A percentile compares a stretch with the other conserved stretches of the same genome.
phyloP scores from a whole-genome alignment of 305 asterid species.

The Stenogyne calaminthoides region DNA sequence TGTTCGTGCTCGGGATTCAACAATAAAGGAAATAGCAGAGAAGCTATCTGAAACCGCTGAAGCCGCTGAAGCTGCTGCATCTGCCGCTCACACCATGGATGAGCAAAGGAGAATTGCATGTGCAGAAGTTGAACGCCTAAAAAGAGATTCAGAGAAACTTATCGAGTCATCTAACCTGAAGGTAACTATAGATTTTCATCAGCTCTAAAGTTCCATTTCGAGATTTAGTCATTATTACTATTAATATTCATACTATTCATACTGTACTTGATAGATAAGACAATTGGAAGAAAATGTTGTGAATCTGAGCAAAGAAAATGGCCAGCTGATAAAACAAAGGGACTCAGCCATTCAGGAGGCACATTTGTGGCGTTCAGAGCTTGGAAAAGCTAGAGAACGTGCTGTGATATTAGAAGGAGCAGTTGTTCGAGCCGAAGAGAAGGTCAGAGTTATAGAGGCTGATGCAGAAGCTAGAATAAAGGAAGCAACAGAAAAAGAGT shows the following conservation, averaged over 20 bases:
- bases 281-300: constrained; percentile 66
- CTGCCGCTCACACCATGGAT: constrained; percentile 94
- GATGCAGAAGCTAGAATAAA: constrained; percentile 81
- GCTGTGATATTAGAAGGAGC: constrained; percentile 96
- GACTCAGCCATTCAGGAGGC: constrained; percentile 87
- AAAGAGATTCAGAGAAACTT: constrained; percentile 65
- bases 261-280: constrained; percentile 48
- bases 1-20: constrained; percentile 86
- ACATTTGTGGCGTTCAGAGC: constrained; percentile 97
- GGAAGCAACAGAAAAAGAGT: constrained; percentile 72
- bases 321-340: constrained; percentile 69
- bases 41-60: constrained; percentile 93
- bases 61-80: constrained; percentile 97
- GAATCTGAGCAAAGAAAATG: constrained; percentile 70
- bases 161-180: constrained; percentile 58
- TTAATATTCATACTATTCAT: not conserved
- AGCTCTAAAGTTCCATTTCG: not conserved
- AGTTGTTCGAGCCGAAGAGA: constrained; percentile 94
- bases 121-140: constrained; percentile 72
- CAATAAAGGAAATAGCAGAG: constrained; percentile 86
- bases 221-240: not conserved
- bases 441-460: constrained; percentile 79
- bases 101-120: constrained; percentile 91
- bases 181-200: constrained; percentile 44
- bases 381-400: constrained; percentile 93